Evolutionary conservation across 2,329 filamentous ascomycete genomes (phyloP).

Genomic region (Plenodomus tracheiphilus): DNA sequence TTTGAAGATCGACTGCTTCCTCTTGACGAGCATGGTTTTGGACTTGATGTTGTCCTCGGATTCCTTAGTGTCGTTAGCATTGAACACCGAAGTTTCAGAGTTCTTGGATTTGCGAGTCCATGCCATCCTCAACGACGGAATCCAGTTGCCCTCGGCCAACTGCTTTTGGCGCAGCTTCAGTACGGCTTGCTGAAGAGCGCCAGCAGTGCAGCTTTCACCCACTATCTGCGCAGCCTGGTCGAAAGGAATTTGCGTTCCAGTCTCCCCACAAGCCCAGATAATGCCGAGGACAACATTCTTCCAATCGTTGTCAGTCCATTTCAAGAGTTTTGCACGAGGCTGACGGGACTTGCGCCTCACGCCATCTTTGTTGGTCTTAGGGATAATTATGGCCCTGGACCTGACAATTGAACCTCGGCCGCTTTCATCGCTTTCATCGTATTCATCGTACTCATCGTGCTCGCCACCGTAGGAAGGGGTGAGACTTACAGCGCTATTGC

Average conservation of each 20-base stretch:
- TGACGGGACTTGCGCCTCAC: conserved; percentile 32
- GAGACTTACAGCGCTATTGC: too few species aligned
- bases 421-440: conserved; percentile 14
- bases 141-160: conserved; percentile 22
- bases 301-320: conserved; percentile 37
- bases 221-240: conserved; percentile 32
- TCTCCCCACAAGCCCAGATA: conserved; percentile 37
- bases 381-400: conserved; percentile 13
- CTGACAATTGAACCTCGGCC: conserved; percentile 1
- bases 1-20: conserved; percentile 9
- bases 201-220: conserved; percentile 23
- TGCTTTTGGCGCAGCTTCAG: conserved; percentile 33
- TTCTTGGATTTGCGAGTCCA: conserved; percentile 24
- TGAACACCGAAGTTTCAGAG: conserved; percentile 2
- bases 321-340: conserved; percentile 32
- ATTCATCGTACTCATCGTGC: not conserved
- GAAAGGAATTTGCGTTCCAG: conserved; percentile 34
- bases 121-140: conserved; percentile 27
- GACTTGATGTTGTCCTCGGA: conserved; percentile 4
- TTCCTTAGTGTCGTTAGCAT: conserved; percentile 7
- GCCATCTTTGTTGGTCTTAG: conserved; percentile 35
- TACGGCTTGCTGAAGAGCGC: conserved; percentile 40
- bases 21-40: conserved; percentile 5
- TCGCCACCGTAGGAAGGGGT: too few species aligned
- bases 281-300: conserved; percentile 32